These are phyloP conservation scores for Iris macrosiphon DNA, from an alignment of 106 monocot species.

Conservation along the genomic window DNA sequence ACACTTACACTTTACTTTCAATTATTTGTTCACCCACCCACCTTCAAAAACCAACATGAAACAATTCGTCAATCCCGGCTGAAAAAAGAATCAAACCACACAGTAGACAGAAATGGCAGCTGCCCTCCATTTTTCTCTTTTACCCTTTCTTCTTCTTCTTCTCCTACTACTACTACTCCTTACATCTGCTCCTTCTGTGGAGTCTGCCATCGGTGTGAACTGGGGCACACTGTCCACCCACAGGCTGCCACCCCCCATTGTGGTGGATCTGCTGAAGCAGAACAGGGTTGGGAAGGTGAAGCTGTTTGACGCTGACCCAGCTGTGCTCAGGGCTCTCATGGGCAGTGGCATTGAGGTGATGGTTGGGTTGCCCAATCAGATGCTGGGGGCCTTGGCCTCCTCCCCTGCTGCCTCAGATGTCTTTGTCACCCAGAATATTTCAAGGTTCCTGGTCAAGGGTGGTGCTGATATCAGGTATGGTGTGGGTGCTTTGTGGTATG, in stretches of 20 bases:
- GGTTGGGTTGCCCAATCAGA: conserved; percentile 83
- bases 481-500: not conserved
- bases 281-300: conserved; percentile 86
- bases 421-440: conserved; percentile 67
- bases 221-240: conserved; percentile 87
- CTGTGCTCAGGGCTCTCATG: conserved; percentile 59
- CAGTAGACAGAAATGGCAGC: conserved; percentile 35
- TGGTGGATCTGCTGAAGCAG: conserved; percentile 70
- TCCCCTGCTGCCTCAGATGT: conserved; percentile 53
- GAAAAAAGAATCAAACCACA: too few relatives aligned
- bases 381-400: conserved; percentile 41
- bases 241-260: conserved; percentile 53
- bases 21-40: too few relatives aligned
- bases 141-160: too few relatives aligned
- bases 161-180: conserved; percentile 8
- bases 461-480: conserved; percentile 69
- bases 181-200: conserved; percentile 16
- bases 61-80: too few relatives aligned
- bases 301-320: conserved; percentile 76
- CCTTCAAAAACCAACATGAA: too few relatives aligned
- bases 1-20: too few relatives aligned
- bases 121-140: not conserved
- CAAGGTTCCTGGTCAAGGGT: conserved; percentile 68
- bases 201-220: conserved; percentile 77
- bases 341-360: conserved; percentile 87